Base-by-base conservation (phyloP, 2,329 filamentous ascomycete species). In the Tolypocladium guangdongense region DNA sequence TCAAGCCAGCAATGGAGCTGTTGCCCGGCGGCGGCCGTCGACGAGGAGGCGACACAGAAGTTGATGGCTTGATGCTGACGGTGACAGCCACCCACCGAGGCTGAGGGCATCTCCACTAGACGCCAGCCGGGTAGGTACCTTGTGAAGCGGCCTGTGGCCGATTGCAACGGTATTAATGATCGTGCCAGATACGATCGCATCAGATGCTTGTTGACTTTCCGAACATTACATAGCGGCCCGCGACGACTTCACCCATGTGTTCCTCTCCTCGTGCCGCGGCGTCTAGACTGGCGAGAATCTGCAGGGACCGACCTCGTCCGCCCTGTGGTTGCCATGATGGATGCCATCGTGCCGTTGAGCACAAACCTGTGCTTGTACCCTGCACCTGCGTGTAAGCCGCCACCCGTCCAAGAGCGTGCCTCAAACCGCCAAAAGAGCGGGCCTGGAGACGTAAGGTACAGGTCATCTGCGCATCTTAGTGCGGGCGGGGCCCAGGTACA, bases 401-500 rank as follows among this genome's bases (percentile, higher is more conserved):
- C 36, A 30, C 27, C 47, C 33, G 47, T 35, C 22, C 22, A 20
- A 49, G 47, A 24, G 11, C 14, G 24, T 50, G 35, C 48, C 22
- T 50, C 48, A 20, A 49, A 39, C 35, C 22, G 18, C 48, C 33
- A 10, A 39, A 50, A 38, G 22, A 38, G 48, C 48, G 48, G 48
- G 48, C 48, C 48, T 39, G n/a, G 22, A 43, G 57, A 67, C 64
- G 66, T 63, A 66, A 68, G 66, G 66, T 64, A 68, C 66, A 68
- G 63, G 65, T 67, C 65, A 68, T 64, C 66, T 67, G 64, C 66
- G 56, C 65, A 60, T 54, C 47, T 64, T 62, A 62, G 64, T 62
- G 64, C 58, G 61, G 60, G 60, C 62, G 57, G 63, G 64, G 55
- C 51, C 60, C 64, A 67, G 65, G 64, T 65, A 65, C 64, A 66